Conservation (phyloP, 2,329 filamentous ascomycete genomes). For the Dothideomycetidae sp. region DNA sequence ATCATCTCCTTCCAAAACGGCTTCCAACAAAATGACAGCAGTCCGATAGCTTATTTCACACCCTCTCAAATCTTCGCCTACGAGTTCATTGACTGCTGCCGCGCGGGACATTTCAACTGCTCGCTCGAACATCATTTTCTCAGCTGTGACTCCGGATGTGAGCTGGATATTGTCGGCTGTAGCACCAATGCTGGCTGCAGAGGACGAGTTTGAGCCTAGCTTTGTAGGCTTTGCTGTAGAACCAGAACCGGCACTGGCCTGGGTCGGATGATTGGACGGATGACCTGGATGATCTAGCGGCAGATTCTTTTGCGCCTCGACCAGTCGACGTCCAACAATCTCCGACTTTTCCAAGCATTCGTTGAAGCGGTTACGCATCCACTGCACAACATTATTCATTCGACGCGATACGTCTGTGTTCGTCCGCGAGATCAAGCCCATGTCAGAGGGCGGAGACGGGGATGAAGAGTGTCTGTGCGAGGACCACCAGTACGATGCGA, state of each 20-base stretch:
- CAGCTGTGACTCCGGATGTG: constrained; percentile 79
- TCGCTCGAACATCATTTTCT: constrained; percentile 96
- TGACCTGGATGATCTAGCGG: constrained; percentile 77
- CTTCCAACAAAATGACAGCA: constrained; percentile 87
- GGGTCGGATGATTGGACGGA: constrained; percentile 57
- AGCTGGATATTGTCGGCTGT: constrained; percentile 68
- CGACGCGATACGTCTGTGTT: constrained; percentile 39
- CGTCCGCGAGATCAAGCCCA: constrained; percentile 15
- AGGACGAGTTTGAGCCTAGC: constrained; percentile 15
- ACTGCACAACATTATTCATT: constrained; percentile 89
- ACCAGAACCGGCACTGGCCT: constrained; percentile 32
- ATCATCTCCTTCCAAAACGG: constrained; percentile 75
- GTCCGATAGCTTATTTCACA: constrained; percentile 91
- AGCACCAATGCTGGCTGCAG: constrained; percentile 42
- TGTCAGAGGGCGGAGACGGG: constrained; percentile 14
- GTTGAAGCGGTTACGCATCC: constrained; percentile 88
- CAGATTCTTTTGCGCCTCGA: constrained; percentile 71
- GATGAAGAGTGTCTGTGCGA: constrained; percentile 1
- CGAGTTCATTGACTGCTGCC: constrained; percentile 89
- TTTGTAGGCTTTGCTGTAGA: constrained; percentile 5
- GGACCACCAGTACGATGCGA: constrained; percentile 79
- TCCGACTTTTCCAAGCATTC: constrained; percentile 95
- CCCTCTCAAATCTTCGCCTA: constrained; percentile 61
- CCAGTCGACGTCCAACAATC: constrained; percentile 73
- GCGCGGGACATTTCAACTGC: constrained; percentile 92